phyloP scores from a whole-genome alignment of 2,329 filamentous ascomycete genomes.

The Bimuria novae-zelandiae region DNA sequence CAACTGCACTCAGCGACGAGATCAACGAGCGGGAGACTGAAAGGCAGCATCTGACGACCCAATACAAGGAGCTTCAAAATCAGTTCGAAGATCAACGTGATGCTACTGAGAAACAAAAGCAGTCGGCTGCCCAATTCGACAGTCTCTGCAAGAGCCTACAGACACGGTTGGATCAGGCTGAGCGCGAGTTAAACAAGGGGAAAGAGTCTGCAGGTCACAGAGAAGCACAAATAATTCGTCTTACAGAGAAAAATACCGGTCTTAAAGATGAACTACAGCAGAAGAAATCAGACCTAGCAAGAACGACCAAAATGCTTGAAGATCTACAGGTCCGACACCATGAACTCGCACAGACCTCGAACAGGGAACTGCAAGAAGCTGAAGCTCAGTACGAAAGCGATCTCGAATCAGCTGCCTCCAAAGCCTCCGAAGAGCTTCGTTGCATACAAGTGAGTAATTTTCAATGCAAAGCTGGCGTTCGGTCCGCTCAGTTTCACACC shows the following conservation, averaged over 20 bases:
- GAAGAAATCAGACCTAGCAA: conserved; percentile 24
- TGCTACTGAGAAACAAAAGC: conserved; percentile 19
- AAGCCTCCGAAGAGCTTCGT: conserved; percentile 19
- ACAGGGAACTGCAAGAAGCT: conserved; percentile 20
- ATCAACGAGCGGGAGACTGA: conserved; percentile 18
- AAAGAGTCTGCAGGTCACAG: conserved; percentile 11
- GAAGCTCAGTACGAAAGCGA: conserved; percentile 23
- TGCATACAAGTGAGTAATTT: conserved; percentile 17
- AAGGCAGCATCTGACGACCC: conserved; percentile 12
- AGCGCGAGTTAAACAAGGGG: neutral
- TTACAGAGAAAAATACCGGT: conserved; percentile 24
- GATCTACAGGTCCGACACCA: conserved; percentile 24
- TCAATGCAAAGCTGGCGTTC: neutral
- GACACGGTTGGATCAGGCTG: neutral
- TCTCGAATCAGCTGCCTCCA: conserved; percentile 17
- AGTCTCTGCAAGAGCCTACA: neutral
- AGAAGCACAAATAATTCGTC: conserved; percentile 26
- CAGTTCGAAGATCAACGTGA: conserved; percentile 29
- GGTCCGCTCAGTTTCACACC: too few relatives aligned
- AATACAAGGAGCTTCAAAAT: conserved; percentile 41
- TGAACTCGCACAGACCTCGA: conserved; percentile 25
- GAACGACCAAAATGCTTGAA: conserved; percentile 16
- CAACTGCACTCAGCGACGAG: conserved; percentile 8
- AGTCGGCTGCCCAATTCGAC: neutral
- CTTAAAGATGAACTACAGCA: conserved; percentile 25